Evolutionary conservation across 768 basidiomycete species (phyloP), one percentile per base, ranked within the genome.

Genomic region (Filobasidium wieringae): DNA sequence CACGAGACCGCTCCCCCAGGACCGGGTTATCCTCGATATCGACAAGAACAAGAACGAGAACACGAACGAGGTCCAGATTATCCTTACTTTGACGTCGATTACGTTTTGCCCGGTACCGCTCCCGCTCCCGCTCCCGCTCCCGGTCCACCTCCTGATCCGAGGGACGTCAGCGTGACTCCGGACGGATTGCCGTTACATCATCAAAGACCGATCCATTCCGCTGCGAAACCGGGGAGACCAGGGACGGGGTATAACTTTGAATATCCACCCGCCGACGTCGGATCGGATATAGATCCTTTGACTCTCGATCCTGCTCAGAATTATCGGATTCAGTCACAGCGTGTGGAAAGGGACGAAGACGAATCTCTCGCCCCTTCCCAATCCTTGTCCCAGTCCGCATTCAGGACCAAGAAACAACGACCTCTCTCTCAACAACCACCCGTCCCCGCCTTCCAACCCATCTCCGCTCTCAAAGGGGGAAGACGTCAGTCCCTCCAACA

Each of bases 291-390:
- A 14, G 24, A 9, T 27, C 43, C 22, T 54, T 39, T 24, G 36
- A n/a, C 26, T 30, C 39, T 19, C 34, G 15, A 22, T 50, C 30
- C 31, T 14, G 1, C 19, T 12, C 27, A 33, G 19, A 29, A 51
- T 3, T 19, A 22, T 30, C 11, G 19, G 41, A 19, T 14, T 19
- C 19, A 24, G 9, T 33, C 22, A 36, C n/a, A 6, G n/a, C n/a
- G 4, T 27, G n/a, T 15, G n/a, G 24, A 14, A 15, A 43, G 34
- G 4, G 50, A 58, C 15, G 41, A 54, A 27, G 36, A 52, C 29
- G 22, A 26, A 22, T 60, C 59, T 5, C 34, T 56, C 27, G 49
- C 59, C 14, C 59, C 59, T 31, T 40, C 34, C 5, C 53, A 60
- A n/a, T 55, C 47, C 6, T 29, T 60, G 9, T 55, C 53, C 14